phyloP scores from a whole-genome alignment of 2,329 filamentous ascomycete genomes.

The Ploettnerulaceae sp. region DNA sequence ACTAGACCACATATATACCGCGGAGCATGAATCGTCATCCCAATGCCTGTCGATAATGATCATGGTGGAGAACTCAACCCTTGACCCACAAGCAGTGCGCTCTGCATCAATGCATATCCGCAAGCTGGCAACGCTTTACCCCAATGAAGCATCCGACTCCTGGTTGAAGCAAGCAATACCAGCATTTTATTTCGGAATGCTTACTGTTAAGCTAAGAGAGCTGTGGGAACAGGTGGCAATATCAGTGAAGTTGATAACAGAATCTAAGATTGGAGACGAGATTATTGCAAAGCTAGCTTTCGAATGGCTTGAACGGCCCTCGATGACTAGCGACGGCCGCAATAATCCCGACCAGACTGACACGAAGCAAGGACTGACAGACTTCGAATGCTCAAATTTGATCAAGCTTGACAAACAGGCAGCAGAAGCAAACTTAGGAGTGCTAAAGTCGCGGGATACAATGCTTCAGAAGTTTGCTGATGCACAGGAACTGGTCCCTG shows the following conservation, averaged over 20 bases:
- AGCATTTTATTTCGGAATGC: conserved; percentile 79
- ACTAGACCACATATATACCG: conserved; percentile 54
- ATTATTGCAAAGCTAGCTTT: conserved; percentile 68
- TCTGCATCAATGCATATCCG: conserved; percentile 81
- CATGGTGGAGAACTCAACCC: conserved; percentile 71
- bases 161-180: conserved; percentile 72
- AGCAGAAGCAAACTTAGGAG: conserved; percentile 46
- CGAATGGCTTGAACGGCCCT: conserved; percentile 64
- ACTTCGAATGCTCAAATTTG: conserved; percentile 83
- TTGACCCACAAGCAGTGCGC: conserved; percentile 72
- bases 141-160: conserved; percentile 56
- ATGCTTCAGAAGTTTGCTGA: conserved; percentile 61
- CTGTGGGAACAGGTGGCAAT: conserved; percentile 81
- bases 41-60: conserved; percentile 61
- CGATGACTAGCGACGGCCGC: conserved; percentile 48
- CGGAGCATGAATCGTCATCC: conserved; percentile 44
- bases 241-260: conserved; percentile 69
- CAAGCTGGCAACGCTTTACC: conserved; percentile 52
- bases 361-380: conserved; percentile 47
- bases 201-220: conserved; percentile 79
- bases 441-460: conserved; percentile 49
- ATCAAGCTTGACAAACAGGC: conserved; percentile 51
- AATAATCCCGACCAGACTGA: conserved; percentile 35
- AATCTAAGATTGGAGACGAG: conserved; percentile 67
- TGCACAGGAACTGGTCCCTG: conserved; percentile 51